These are phyloP conservation scores for Salvia hispanica DNA, from an alignment of 257 asterid species.

Conservation along the genomic window DNA sequence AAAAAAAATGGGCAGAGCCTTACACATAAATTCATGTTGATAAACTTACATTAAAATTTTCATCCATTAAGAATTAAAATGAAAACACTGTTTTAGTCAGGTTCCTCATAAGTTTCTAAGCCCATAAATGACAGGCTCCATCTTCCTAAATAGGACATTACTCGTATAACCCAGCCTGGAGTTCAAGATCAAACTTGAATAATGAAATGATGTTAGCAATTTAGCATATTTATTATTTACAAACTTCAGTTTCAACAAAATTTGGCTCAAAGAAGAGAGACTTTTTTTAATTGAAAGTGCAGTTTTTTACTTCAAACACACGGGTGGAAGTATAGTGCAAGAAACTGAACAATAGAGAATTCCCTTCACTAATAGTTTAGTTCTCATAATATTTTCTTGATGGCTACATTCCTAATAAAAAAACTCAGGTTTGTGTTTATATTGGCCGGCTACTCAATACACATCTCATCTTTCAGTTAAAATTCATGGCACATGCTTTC, in stretches of 20 bases:
- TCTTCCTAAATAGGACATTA: no score
- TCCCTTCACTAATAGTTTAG: neutral
- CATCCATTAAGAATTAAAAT: neutral
- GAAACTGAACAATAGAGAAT: neutral
- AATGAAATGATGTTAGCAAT: no score
- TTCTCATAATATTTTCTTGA: neutral
- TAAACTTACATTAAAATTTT: neutral
- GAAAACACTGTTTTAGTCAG: no score
- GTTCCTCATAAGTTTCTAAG: no score
- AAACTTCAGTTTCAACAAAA: no score
- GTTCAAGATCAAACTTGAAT: no score
- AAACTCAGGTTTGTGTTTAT: neutral
- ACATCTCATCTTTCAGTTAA: slow-evolving; percentile 9
- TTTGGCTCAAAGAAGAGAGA: no score
- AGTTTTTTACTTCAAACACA: neutral
- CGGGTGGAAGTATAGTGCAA: neutral
- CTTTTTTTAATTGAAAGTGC: no score
- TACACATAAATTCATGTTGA: neutral
- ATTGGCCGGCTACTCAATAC: neutral
- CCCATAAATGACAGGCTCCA: no score
- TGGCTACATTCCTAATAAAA: neutral
- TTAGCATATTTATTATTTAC: no score
- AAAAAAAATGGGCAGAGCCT: neutral
- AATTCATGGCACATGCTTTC: slow-evolving; percentile 6
- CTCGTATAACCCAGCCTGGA: no score